Base-by-base conservation (phyloP, 2,329 filamentous ascomycete genomes). In the Pseudogymnoascus verrucosus region DNA sequence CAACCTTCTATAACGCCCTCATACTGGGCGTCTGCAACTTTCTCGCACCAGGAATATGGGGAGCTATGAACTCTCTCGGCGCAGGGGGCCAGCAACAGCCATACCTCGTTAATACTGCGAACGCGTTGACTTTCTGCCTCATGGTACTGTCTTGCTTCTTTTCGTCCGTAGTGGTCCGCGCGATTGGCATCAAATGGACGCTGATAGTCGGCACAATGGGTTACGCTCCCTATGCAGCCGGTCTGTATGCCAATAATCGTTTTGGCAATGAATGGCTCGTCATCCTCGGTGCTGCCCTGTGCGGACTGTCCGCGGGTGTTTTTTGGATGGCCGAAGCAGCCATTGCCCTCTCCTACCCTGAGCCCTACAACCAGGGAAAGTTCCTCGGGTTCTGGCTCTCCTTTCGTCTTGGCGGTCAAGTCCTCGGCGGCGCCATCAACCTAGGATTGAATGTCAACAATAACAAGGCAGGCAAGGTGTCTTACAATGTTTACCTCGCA, bases 261-360 rank as follows among this genome's bases (percentile, higher is more conserved):
- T 91, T 82, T 69, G 86, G 86, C 1, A 84, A 76, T 0, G 82
- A 87, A 67, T 91, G 89, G 89, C 80, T 90, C 8, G 81, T 86
- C 0, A 78, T 90, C 0, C 74, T 91, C 7, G 89, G 88, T 0
- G 87, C 86, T 0, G 86, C 86, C 0, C 76, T 88, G 0, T 91
- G 88, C 66, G 88, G 88, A 16, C 79, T 90, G 34, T 63, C 71
- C 4, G 69, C 70, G 0, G 89, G 89, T 0, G 78, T 91, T 0
- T 91, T 91, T 74, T 91, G 89, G 89, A 86, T 86, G 79, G 84
- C 88, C 0, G 89, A 91, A 74, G 86, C 86, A 0, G 88, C 89
- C 0, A 89, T 91, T 64, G 88, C 88, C 0, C 82, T 91, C 19
- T 80, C 84, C 0, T 91, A 91, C 67, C 88, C 88, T 0, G 88